A percentile compares a stretch with the other conserved stretches of the same genome.
These are phyloP conservation scores for Aspergillus sojae DNA, from an alignment of 2,329 filamentous ascomycete genomes.

Conservation along the genomic window DNA sequence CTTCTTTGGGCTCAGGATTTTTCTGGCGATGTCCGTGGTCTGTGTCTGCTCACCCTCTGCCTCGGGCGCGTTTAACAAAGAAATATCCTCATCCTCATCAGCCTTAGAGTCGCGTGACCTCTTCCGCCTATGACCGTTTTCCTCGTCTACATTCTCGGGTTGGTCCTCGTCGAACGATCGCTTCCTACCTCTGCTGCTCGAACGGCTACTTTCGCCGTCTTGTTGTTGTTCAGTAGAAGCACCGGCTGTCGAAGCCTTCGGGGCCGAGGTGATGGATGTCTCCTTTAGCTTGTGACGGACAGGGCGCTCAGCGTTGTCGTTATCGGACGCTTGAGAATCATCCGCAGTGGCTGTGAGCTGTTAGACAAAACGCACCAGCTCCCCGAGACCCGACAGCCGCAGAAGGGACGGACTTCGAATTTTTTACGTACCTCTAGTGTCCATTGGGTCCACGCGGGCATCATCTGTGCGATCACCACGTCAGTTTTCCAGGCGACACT, in stretches of 20 bases:
- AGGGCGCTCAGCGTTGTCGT: constrained; percentile 55
- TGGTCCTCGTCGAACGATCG: constrained; percentile 40
- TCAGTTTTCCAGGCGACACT: not conserved
- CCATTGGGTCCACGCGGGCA: constrained; percentile 13
- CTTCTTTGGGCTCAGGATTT: constrained; percentile 42
- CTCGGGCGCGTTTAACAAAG: not conserved
- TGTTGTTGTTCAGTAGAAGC: constrained; percentile 14
- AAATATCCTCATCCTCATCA: constrained; percentile 28
- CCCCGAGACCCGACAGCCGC: not conserved
- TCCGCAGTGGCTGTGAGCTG: constrained; percentile 22
- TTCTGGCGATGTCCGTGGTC: constrained; percentile 22
- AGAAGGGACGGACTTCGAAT: not conserved
- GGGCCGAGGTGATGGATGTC: constrained; percentile 56
- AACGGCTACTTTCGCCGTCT: constrained; percentile 20
- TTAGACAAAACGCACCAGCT: constrained; percentile 5
- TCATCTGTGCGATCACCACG: constrained; percentile 9
- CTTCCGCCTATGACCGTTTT: constrained; percentile 41
- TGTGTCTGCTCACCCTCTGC: constrained; percentile 7
- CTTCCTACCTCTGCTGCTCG: constrained; percentile 34
- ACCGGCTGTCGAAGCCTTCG: constrained; percentile 19
- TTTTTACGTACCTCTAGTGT: constrained; percentile 18
- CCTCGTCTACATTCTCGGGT: constrained; percentile 26
- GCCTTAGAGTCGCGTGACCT: constrained; percentile 45
- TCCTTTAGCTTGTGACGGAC: constrained; percentile 64
- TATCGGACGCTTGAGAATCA: constrained; percentile 37